Percentiles rank a stretch among this genome's conserved stretches.
phyloP scores from a whole-genome alignment of 2,329 filamentous ascomycete species.

The Colletotrichum falcatum region DNA sequence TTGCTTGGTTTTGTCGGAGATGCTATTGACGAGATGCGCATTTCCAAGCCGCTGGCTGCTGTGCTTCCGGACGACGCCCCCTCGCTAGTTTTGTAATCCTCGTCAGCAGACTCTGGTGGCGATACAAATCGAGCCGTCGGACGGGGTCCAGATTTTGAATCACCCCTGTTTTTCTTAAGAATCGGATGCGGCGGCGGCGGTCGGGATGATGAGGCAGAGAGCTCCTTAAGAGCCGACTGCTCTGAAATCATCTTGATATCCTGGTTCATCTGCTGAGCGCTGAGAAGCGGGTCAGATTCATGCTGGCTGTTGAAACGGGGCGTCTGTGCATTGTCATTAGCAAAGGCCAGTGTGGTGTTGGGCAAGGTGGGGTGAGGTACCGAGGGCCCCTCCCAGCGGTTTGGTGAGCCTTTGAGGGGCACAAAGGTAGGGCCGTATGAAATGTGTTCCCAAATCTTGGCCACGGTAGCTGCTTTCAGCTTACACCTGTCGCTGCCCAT shows the following conservation, averaged over 20 bases:
- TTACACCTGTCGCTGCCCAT: constrained; percentile 68
- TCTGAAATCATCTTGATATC: constrained; percentile 38
- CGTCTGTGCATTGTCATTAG: constrained; percentile 38
- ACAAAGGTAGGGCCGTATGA: constrained; percentile 69
- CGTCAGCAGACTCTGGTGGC: constrained; percentile 62
- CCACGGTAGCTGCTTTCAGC: constrained; percentile 65
- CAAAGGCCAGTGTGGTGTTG: constrained; percentile 12
- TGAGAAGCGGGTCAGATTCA: constrained; percentile 36
- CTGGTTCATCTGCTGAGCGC: constrained; percentile 32
- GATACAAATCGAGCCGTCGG: constrained; percentile 73
- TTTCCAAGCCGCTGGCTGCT: constrained; percentile 48
- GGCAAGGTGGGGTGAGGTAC: constrained; percentile 50
- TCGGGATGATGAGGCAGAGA: constrained; percentile 57
- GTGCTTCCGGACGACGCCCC: constrained; percentile 58
- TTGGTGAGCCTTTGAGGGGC: constrained; percentile 64
- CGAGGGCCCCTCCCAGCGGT: constrained; percentile 64
- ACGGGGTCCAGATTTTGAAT: constrained; percentile 64
- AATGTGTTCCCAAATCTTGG: constrained; percentile 68
- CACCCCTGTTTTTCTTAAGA: constrained; percentile 68
- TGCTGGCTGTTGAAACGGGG: constrained; percentile 40
- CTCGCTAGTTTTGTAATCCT: constrained; percentile 50
- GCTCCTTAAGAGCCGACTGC: constrained; percentile 44
- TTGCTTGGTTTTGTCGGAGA: constrained; percentile 46
- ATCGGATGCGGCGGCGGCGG: constrained; percentile 67
- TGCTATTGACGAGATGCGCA: constrained; percentile 43